Evolutionary conservation across 1,139 yeast genomes (phyloP).

Genomic region (Kodamaea arcana): DNA sequence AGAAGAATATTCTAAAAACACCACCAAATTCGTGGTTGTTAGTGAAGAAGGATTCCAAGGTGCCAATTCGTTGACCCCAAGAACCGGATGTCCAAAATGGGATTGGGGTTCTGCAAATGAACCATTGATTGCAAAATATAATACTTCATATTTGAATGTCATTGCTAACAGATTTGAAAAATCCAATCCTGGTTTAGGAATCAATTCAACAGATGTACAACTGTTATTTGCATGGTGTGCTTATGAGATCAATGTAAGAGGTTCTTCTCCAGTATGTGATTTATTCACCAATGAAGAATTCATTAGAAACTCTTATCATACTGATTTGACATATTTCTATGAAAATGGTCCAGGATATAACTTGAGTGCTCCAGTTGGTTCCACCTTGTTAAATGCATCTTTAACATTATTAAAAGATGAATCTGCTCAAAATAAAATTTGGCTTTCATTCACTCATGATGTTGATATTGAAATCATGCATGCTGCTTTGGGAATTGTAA

Average conservation of each 20-base stretch:
- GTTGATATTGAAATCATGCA: constrained; percentile 48
- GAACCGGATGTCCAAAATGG: constrained; percentile 35
- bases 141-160: constrained; percentile 26
- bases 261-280: too few species aligned
- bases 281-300: too few species aligned
- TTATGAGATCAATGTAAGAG: constrained; percentile 46
- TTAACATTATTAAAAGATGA: constrained; percentile 31
- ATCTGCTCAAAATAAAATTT: constrained; percentile 32
- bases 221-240: constrained; percentile 43
- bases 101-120: too few species aligned
- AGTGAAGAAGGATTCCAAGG: constrained; percentile 23
- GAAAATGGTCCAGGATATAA: constrained; percentile 50
- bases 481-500: constrained; percentile 49
- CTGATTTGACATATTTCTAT: constrained; percentile 43
- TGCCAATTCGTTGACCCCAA: too few species aligned
- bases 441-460: too few species aligned
- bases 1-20: constrained; percentile 7
- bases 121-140: too few species aligned
- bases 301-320: constrained; percentile 44
- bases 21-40: constrained; percentile 29
- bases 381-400: constrained; percentile 48
- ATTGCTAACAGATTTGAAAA: constrained; percentile 38
- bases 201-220: constrained; percentile 33
- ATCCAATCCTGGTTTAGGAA: constrained; percentile 37
- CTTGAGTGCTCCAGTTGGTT: constrained; percentile 39